Evolutionary conservation across 371 early-diverging fungal genomes (phyloP).

Genomic region (Syncephalis fuscata): DNA sequence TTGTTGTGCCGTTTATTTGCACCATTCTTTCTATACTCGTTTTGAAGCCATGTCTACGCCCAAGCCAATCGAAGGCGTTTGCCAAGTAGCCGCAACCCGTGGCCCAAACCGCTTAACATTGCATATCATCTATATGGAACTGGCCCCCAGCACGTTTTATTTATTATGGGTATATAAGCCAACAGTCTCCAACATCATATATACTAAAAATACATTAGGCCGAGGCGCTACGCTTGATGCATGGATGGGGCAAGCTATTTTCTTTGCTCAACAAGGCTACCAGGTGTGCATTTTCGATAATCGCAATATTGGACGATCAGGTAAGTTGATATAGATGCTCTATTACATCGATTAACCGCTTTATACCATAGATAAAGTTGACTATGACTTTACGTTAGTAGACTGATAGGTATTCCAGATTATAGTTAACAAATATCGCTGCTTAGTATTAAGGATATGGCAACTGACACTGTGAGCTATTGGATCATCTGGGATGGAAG

Average conservation of each 20-base stretch:
- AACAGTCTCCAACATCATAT: too few relatives aligned
- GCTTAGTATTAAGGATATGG: constrained; percentile 42
- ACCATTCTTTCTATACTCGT: too few relatives aligned
- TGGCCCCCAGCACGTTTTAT: constrained; percentile 37
- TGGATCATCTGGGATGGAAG: constrained; percentile 46
- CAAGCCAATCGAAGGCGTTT: too few relatives aligned
- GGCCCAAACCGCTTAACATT: constrained; percentile 11
- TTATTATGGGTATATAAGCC: constrained; percentile 37
- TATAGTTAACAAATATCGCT: not conserved
- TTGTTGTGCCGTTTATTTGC: too few relatives aligned
- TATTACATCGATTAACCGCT: not conserved
- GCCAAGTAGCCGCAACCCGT: not conserved
- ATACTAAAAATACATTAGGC: too few relatives aligned
- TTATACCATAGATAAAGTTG: not conserved
- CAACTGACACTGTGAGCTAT: constrained; percentile 37
- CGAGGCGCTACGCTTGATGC: constrained; percentile 4
- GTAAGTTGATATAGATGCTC: constrained; percentile 6
- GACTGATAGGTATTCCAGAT: not conserved
- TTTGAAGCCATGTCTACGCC: too few relatives aligned
- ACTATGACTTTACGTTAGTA: not conserved
- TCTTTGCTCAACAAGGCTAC: constrained; percentile 36
- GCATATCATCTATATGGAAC: constrained; percentile 55
- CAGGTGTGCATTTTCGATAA: constrained; percentile 64
- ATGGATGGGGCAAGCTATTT: constrained; percentile 20
- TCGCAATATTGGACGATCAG: constrained; percentile 48